Evolutionary conservation across 192 early-diverging fungal species (phyloP).

Genomic region (Coemansia sp.): DNA sequence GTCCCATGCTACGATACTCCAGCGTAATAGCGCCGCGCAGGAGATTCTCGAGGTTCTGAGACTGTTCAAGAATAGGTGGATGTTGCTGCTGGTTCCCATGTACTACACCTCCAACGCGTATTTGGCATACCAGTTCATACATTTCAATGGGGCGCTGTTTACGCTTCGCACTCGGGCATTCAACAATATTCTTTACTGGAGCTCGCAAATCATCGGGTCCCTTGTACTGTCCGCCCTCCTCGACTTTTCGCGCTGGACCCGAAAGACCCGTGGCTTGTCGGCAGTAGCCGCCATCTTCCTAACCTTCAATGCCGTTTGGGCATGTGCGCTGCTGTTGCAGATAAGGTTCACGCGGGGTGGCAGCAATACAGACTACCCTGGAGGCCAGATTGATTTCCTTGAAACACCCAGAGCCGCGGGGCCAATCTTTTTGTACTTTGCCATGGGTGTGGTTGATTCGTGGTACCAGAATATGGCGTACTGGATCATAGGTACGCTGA

Average conservation of each 20-base stretch:
- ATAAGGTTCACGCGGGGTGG: slow-evolving; percentile 41
- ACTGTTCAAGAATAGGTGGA: slow-evolving; percentile 61
- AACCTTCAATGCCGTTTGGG: slow-evolving; percentile 54
- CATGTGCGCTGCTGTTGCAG: slow-evolving; percentile 55
- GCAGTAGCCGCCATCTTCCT: slow-evolving; percentile 41
- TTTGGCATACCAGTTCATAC: slow-evolving; percentile 67
- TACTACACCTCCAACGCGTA: slow-evolving; percentile 74
- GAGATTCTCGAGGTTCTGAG: slow-evolving; percentile 55
- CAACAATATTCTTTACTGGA: slow-evolving; percentile 77
- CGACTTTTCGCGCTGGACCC: slow-evolving; percentile 52
- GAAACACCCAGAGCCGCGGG: slow-evolving; percentile 49
- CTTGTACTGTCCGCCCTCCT: slow-evolving; percentile 58
- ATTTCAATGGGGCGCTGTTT: slow-evolving; percentile 57
- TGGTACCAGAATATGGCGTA: slow-evolving; percentile 74
- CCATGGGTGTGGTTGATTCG: slow-evolving; percentile 71
- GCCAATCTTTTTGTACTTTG: slow-evolving; percentile 59
- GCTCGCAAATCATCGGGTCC: slow-evolving; percentile 66
- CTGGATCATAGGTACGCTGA: slow-evolving; percentile 80
- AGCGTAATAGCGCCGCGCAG: slow-evolving; percentile 50
- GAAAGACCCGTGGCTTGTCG: slow-evolving; percentile 56
- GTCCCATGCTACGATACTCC: slow-evolving; percentile 53
- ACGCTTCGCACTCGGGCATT: slow-evolving; percentile 62
- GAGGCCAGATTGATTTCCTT: slow-evolving; percentile 22
- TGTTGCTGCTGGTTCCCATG: slow-evolving; percentile 66
- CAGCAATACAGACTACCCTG: slow-evolving; percentile 7